Evolutionary conservation across 352 stramenopile species (phyloP), one percentile per base, ranked within the genome.

Genomic region (Globisporangium parvum): DNA sequence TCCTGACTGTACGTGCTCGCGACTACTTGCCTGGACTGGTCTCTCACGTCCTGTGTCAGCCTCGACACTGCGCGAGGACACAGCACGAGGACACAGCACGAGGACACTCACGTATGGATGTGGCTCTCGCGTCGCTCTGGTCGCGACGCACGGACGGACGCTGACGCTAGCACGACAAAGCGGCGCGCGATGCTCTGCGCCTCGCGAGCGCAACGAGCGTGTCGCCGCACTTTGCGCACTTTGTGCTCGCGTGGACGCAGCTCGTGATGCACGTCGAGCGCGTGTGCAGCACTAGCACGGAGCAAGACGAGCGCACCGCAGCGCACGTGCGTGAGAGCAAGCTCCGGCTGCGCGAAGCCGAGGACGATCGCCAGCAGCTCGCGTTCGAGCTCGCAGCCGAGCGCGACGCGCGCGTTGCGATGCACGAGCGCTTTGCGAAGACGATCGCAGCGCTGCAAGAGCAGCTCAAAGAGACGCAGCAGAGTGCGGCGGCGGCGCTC

Each of bases 331-430:
- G 71, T 15, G 78, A 88, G 28, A 75, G 72, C n/a, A 59, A 70
- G 23, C 42, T 83, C 51, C 76, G 76, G 6, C 67, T 91, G 40
- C 72, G 74, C 17, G 80, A 91, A 37, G 58, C 64, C 6, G 73
- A 88, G 46, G 75, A 89, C 60, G 78, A 91, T 52, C 62, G 73
- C 11, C 70, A 72, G 44, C 80, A 89, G 58, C 62, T 87, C 12
- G 55, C 55, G 20, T 86, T 88, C 40, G 80, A 91, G 52, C 73
- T 91, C 4, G 21, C 57, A 11, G 57, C 68, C 18, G 67, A 72
- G 49, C 70, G 65, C 0, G 71, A 82, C 21, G 54, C 65, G 10
- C 73, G 67, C 2, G 49, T 57, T 18, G 42, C 33, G 3, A 71
- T 73, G 56, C 60, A 56, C 15, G 41, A 62, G 14, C 73, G 69